Evolutionary conservation across 2,329 filamentous ascomycete genomes (phyloP).

Genomic region (Neospermospora avenae): DNA sequence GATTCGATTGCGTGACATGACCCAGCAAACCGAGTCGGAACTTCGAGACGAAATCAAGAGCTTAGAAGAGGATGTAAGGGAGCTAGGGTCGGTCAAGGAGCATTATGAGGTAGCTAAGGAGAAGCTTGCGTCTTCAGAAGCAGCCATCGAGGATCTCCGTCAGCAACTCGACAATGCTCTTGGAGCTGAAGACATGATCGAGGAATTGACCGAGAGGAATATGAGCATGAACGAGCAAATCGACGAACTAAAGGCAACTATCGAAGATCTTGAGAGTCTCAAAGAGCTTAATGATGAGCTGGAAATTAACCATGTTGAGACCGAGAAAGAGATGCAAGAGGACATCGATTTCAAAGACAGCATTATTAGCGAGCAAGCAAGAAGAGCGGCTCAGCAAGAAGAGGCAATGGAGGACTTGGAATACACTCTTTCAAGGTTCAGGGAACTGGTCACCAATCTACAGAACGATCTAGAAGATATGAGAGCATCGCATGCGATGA

Average conservation of each 20-base stretch:
- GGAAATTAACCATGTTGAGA: constrained; percentile 87
- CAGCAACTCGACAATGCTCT: constrained; percentile 88
- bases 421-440: constrained; percentile 83
- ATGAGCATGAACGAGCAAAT: constrained; percentile 79
- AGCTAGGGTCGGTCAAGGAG: constrained; percentile 63
- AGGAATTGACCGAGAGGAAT: constrained; percentile 85
- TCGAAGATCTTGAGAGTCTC: constrained; percentile 83
- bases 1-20: constrained; percentile 79
- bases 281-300: constrained; percentile 95
- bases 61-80: constrained; percentile 70
- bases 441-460: constrained; percentile 80
- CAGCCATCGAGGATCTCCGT: constrained; percentile 77
- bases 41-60: constrained; percentile 71
- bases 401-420: constrained; percentile 81
- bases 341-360: constrained; percentile 87
- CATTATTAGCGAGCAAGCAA: constrained; percentile 77
- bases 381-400: constrained; percentile 72
- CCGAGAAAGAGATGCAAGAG: constrained; percentile 90
- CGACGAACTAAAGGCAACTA: constrained; percentile 73
- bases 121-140: constrained; percentile 69
- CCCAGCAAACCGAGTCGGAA: constrained; percentile 79
- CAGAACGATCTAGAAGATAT: constrained; percentile 89
- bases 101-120: constrained; percentile 69
- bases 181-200: constrained; percentile 89
- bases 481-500: constrained; percentile 85